Conservation (phyloP, 179 eudicot genomes). For the Spergularia azorica region DNA sequence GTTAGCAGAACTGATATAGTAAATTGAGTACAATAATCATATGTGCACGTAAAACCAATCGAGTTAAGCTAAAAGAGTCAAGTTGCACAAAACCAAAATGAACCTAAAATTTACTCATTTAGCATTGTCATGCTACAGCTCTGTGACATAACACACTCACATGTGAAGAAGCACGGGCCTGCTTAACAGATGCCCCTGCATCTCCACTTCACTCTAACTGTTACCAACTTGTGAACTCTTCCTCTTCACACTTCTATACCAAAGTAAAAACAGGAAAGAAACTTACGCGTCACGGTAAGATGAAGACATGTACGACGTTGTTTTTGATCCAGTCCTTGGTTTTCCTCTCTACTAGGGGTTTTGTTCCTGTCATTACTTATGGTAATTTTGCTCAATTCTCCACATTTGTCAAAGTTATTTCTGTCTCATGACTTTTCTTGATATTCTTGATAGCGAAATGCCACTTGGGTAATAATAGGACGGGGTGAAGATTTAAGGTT, state of each 20-base stretch:
- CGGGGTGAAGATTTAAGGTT: no score
- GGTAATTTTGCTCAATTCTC: slow-evolving; percentile 52
- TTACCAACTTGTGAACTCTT: slow-evolving; percentile 30
- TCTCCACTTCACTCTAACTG: background rate
- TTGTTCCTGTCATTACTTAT: slow-evolving; percentile 43
- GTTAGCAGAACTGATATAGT: no score
- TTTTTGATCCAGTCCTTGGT: background rate
- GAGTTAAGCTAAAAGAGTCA: no score
- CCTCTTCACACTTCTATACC: no score
- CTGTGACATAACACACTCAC: slow-evolving; percentile 1
- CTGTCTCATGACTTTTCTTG: background rate
- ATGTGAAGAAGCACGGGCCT: slow-evolving; percentile 32
- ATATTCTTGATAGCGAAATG: background rate
- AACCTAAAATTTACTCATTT: no score
- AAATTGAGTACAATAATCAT: no score
- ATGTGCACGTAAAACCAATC: no score
- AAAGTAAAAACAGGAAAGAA: no score
- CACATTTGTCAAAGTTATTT: slow-evolving; percentile 8
- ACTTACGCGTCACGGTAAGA: background rate
- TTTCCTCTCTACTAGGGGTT: slow-evolving; percentile 4
- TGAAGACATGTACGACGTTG: background rate
- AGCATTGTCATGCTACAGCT: no score
- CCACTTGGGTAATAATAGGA: no score
- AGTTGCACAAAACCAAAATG: no score
- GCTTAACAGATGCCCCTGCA: slow-evolving; percentile 2